Conservation (phyloP, 495 filamentous ascomycete species). For the Xylaria venustula region DNA sequence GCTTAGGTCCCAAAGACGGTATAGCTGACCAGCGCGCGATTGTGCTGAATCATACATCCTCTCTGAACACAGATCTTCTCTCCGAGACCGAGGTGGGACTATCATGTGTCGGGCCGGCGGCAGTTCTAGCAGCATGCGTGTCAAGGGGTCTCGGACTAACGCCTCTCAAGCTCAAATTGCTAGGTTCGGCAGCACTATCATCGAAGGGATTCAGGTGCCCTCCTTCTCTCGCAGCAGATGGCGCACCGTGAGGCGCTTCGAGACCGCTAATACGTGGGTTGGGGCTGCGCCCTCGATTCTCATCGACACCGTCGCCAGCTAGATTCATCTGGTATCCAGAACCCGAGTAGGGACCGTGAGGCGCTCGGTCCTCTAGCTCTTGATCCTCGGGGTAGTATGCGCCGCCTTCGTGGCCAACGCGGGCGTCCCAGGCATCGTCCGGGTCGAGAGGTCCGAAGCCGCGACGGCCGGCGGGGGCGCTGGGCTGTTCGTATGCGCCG, state of each 20-base stretch:
- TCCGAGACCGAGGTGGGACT: constrained; percentile 38
- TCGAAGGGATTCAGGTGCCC: constrained; percentile 54
- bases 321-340: constrained; percentile 14
- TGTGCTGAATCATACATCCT: constrained; percentile 37
- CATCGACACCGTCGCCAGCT: constrained; percentile 31
- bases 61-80: constrained; percentile 50
- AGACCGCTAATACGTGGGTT: constrained; percentile 35
- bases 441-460: constrained; percentile 59
- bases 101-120: constrained; percentile 28
- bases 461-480: constrained; percentile 28
- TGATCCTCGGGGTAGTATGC: constrained; percentile 61
- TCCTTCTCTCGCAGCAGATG: constrained; percentile 17
- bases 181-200: constrained; percentile 53
- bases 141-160: constrained; percentile 57
- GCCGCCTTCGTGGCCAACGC: constrained; percentile 58
- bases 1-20: too few species aligned
- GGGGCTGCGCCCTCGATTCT: constrained; percentile 41
- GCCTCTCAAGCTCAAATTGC: constrained; percentile 53
- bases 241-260: neutral
- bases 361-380: constrained; percentile 46
- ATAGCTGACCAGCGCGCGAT: neutral
- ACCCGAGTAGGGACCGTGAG: constrained; percentile 1
- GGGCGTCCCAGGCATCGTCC: constrained; percentile 71
- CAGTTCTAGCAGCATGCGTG: constrained; percentile 21
- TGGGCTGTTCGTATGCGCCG: constrained; percentile 61